phyloP scores from a whole-genome alignment of 805 yeast species.

The Candida palmyrensis region DNA sequence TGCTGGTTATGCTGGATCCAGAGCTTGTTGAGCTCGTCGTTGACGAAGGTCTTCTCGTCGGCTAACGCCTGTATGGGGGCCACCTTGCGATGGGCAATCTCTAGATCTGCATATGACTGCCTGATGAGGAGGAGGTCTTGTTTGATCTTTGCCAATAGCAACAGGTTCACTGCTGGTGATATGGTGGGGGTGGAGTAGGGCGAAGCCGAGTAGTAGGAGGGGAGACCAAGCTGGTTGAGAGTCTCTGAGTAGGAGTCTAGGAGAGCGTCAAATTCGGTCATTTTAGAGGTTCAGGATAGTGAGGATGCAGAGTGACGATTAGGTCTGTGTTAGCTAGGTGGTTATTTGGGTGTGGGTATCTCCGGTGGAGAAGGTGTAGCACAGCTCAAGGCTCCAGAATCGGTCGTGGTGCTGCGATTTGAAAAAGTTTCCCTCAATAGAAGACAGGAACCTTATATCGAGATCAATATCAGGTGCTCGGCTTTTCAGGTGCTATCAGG shows the following conservation, averaged over 20 bases:
- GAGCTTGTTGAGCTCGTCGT: constrained; percentile 8
- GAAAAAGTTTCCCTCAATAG: no score
- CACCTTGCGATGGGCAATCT: background rate
- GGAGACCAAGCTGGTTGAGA: constrained; percentile 10
- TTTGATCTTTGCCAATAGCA: constrained; percentile 14
- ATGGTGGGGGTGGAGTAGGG: constrained; percentile 4
- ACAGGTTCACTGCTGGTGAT: constrained; percentile 18
- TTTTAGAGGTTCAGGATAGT: no score
- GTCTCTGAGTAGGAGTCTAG: constrained; percentile 15
- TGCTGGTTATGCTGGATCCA: constrained; percentile 9
- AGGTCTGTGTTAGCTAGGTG: no score
- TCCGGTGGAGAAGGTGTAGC: no score
- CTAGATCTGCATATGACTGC: background rate
- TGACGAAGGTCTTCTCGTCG: constrained; percentile 19
- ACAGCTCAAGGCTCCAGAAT: no score
- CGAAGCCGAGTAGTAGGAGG: constrained; percentile 6
- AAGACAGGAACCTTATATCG: no score
- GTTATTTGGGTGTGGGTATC: no score
- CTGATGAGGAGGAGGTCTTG: constrained; percentile 9
- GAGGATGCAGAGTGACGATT: no score
- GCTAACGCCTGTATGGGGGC: constrained; percentile 6
- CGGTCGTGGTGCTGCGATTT: no score
- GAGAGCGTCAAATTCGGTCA: constrained; percentile 10
- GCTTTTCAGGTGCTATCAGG: no score
- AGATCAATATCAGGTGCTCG: no score